These are phyloP conservation scores for Kodamaea sp. DNA, from an alignment of 1,139 yeast genomes.

Conservation along the genomic window DNA sequence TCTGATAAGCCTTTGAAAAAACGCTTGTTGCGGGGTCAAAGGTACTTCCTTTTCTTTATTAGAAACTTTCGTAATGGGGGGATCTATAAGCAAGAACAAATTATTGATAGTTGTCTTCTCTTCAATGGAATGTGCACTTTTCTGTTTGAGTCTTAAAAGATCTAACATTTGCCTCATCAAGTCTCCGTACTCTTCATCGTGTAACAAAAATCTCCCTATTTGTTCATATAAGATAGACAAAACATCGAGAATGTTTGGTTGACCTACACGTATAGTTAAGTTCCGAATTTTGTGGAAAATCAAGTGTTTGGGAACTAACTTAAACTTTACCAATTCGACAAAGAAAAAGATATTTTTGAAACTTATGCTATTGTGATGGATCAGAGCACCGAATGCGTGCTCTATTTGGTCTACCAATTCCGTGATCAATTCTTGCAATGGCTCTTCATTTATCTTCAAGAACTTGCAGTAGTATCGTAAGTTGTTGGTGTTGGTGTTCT, in stretches of 20 bases:
- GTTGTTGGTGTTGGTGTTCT: slow-evolving; percentile 46
- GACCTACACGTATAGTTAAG: slow-evolving; percentile 53
- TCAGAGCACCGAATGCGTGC: slow-evolving; percentile 59
- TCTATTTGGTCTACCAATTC: slow-evolving; percentile 61
- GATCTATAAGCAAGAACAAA: slow-evolving; percentile 60
- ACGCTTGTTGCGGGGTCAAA: slow-evolving; percentile 46
- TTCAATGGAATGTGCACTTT: slow-evolving; percentile 49
- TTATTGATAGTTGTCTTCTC: slow-evolving; percentile 63
- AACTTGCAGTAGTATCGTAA: slow-evolving; percentile 63
- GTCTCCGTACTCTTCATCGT: slow-evolving; percentile 59
- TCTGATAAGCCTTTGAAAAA: slow-evolving; percentile 50
- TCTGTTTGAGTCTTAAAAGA: slow-evolving; percentile 53
- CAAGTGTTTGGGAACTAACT: slow-evolving; percentile 67
- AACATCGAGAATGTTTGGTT: slow-evolving; percentile 63
- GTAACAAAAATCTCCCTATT: slow-evolving; percentile 61
- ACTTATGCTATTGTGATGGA: slow-evolving; percentile 51
- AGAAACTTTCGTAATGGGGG: slow-evolving; percentile 45
- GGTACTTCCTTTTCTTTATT: slow-evolving; percentile 15
- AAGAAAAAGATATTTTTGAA: slow-evolving; percentile 64
- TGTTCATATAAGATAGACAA: slow-evolving; percentile 68
- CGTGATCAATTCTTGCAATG: slow-evolving; percentile 53
- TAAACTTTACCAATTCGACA: slow-evolving; percentile 76
- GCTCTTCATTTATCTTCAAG: slow-evolving; percentile 56
- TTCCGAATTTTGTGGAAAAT: slow-evolving; percentile 70
- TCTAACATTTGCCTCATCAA: slow-evolving; percentile 66